A percentile compares a stretch with the other conserved stretches of the same genome.
These are phyloP conservation scores for Rosa hybrid DNA, from an alignment of 331 rosid species.

Conservation along the genomic window DNA sequence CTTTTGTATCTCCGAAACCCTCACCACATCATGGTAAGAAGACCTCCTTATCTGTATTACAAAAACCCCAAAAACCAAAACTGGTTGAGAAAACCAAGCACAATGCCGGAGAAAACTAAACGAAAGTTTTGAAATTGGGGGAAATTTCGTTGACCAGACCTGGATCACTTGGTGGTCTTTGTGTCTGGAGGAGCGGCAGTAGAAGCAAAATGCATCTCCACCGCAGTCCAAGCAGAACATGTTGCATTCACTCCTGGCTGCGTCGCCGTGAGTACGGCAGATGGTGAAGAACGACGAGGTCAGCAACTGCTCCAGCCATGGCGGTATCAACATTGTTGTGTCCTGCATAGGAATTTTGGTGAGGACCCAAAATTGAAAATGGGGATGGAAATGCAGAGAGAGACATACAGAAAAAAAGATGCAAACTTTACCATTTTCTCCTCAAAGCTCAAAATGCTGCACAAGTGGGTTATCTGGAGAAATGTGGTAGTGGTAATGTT, in stretches of 20 bases:
- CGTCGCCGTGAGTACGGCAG: slow-evolving; percentile 72
- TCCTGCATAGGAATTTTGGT: slow-evolving; percentile 29
- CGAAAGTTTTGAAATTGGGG: background rate
- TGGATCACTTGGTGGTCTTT: slow-evolving; percentile 81
- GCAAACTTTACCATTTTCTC: slow-evolving; percentile 29
- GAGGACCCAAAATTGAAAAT: slow-evolving; percentile 17
- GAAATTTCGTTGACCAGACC: slow-evolving; percentile 31
- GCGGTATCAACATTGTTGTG: slow-evolving; percentile 65
- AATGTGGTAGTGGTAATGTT: slow-evolving; percentile 21
- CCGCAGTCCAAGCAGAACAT: slow-evolving; percentile 83
- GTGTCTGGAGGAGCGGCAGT: slow-evolving; percentile 79
- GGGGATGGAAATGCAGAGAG: background rate
- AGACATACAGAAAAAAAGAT: background rate
- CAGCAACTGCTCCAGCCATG: slow-evolving; percentile 78
- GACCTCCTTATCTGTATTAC: slow-evolving; percentile 66
- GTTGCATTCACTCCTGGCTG: slow-evolving; percentile 77
- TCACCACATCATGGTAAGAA: slow-evolving; percentile 81
- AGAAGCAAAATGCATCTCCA: slow-evolving; percentile 72
- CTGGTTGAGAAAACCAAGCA: background rate
- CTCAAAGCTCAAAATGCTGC: slow-evolving; percentile 27
- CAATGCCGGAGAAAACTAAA: background rate
- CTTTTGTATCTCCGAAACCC: slow-evolving; percentile 68
- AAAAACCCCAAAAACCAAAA: background rate
- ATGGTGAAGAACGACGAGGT: slow-evolving; percentile 59
- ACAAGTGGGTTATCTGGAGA: slow-evolving; percentile 22